A percentile compares a stretch with the other conserved stretches of the same genome.
Evolutionary conservation across 257 asterid genomes (phyloP).

Genomic region (Solanum megistacrolobum): DNA sequence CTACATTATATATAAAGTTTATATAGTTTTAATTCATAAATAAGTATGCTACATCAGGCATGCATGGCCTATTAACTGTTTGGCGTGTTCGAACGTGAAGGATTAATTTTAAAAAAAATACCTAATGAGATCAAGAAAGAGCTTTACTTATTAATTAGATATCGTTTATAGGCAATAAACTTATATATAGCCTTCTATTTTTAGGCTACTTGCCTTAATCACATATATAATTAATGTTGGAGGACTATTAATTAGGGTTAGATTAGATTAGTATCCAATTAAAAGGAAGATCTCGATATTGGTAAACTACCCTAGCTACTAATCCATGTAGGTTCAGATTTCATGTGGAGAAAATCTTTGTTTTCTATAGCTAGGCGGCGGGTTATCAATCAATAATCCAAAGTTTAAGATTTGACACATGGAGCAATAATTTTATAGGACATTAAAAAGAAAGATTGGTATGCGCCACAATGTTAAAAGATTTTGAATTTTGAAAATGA

Average conservation of each 20-base stretch:
- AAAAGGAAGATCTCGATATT: neutral
- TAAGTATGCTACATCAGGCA: neutral
- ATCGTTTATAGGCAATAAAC: neutral
- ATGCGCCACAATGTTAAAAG: neutral
- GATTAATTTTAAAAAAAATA: neutral
- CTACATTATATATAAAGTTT: neutral
- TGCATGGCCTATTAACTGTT: neutral
- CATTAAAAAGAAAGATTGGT: neutral
- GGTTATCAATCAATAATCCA: neutral
- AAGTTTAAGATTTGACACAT: conserved; percentile 1
- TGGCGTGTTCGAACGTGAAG: neutral
- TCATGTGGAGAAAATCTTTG: neutral
- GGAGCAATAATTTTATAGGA: neutral
- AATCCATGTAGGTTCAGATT: neutral
- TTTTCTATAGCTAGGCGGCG: neutral
- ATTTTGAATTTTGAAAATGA: neutral
- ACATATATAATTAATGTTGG: neutral
- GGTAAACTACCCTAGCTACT: neutral
- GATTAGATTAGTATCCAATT: neutral
- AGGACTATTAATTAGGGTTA: neutral
- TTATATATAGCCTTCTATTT: neutral
- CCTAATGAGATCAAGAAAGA: neutral
- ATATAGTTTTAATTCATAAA: neutral
- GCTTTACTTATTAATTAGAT: neutral
- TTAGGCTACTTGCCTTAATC: neutral